These are phyloP conservation scores for Aureoboletus auriporus DNA, from an alignment of 768 basidiomycete species.

Conservation along the genomic window DNA sequence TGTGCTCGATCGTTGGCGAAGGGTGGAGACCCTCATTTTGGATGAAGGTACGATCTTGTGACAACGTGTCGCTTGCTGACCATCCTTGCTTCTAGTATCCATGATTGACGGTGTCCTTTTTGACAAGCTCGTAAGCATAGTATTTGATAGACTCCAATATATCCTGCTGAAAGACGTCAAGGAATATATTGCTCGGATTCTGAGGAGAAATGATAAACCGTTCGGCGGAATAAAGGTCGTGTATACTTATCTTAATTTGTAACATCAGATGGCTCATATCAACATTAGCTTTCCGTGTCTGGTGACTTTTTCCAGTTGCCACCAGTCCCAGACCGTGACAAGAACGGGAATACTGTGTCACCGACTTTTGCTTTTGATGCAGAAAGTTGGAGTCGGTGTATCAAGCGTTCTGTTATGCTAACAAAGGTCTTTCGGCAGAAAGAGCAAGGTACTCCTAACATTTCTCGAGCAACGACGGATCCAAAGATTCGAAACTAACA, in stretches of 20 bases:
- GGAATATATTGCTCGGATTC: constrained; percentile 58
- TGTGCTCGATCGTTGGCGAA: constrained; percentile 59
- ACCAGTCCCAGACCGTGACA: constrained; percentile 58
- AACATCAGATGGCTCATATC: not conserved
- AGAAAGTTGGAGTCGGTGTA: constrained; percentile 61
- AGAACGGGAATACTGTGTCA: constrained; percentile 44
- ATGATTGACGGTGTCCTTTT: constrained; percentile 83
- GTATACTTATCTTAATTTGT: not conserved
- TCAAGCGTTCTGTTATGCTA: constrained; percentile 52
- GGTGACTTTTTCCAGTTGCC: constrained; percentile 93
- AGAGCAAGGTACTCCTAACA: constrained; percentile 53
- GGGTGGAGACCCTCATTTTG: constrained; percentile 65
- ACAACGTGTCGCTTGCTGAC: not conserved
- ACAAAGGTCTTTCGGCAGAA: constrained; percentile 85
- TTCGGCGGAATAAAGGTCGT: constrained; percentile 86
- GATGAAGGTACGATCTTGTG: constrained; percentile 64
- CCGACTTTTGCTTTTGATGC: constrained; percentile 80
- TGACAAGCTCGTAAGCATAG: constrained; percentile 64
- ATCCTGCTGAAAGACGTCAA: constrained; percentile 30
- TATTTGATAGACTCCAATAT: constrained; percentile 26
- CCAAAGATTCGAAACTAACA: constrained; percentile 12
- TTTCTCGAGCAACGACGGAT: not conserved
- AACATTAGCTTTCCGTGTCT: constrained; percentile 66
- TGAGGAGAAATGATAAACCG: constrained; percentile 51
- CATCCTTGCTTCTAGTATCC: constrained; percentile 52